Percentiles rank a stretch among this genome's conserved stretches.
phyloP scores from a whole-genome alignment of 2,329 filamentous ascomycete genomes.

The Xylariaceae sp. region DNA sequence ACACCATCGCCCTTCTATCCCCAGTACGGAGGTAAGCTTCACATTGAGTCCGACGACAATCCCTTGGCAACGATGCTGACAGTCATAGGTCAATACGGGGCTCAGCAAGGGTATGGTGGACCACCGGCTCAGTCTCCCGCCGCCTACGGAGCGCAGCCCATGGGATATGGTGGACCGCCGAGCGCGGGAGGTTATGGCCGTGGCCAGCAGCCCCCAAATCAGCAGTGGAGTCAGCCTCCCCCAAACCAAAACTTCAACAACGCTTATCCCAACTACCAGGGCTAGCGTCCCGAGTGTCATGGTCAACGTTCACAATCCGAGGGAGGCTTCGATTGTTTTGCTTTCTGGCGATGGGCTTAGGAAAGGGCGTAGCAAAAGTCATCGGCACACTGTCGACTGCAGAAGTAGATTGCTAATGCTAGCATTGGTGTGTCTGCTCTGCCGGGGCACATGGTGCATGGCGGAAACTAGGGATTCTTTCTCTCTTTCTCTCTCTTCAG shows the following conservation, averaged over 20 bases:
- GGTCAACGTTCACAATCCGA: background rate
- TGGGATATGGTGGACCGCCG: conserved; percentile 66
- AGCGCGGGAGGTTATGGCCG: conserved; percentile 84
- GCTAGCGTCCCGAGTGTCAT: conserved; percentile 36
- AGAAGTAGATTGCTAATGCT: conserved; percentile 13
- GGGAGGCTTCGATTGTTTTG: conserved; percentile 17
- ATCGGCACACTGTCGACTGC: conserved; percentile 13
- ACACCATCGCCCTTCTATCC: conserved; percentile 83
- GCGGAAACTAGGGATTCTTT: conserved; percentile 19
- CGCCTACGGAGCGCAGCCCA: conserved; percentile 61
- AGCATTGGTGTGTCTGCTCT: conserved; percentile 10
- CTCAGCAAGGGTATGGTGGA: conserved; percentile 63
- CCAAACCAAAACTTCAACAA: conserved; percentile 57
- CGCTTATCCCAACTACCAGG: conserved; percentile 61
- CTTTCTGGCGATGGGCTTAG: conserved; percentile 15
- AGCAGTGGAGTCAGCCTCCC: conserved; percentile 51
- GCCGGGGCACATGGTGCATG: conserved; percentile 12
- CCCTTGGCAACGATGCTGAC: conserved; percentile 28
- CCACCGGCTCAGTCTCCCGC: conserved; percentile 59
- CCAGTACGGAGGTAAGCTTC: conserved; percentile 76
- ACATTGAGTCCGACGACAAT: conserved; percentile 20
- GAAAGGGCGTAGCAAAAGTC: conserved; percentile 16
- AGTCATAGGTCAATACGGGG: conserved; percentile 51
- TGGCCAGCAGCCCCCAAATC: conserved; percentile 58
- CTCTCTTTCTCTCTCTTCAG: conserved; percentile 25